Base-by-base conservation (phyloP, 139 green algal species). In the Pycnococcus provasolii region DNA sequence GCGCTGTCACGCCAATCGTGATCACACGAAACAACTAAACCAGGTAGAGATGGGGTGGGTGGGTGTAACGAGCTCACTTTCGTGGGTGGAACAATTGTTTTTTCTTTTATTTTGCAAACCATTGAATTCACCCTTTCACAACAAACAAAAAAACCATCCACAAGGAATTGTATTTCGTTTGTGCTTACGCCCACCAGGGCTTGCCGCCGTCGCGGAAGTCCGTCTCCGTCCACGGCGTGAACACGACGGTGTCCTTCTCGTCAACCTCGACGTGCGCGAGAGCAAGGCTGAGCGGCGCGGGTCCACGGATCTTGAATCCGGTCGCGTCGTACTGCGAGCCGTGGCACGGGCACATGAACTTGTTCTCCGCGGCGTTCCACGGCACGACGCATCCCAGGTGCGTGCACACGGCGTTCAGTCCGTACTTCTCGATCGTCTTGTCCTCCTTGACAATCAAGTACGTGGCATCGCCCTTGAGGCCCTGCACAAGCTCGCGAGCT, bases 341-440 rank as follows among this genome's bases (percentile, higher is more conserved):
- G 80, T 99, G 94, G 88, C 93, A 99, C 39, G 93, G 93, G 88
- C 93, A 99, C 84, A 91, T 95, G 87, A 99, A 99, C 89, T 98
- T 96, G 82, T 98, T 97, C 86, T 98, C 91, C 51, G 86, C 89
- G 77, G 89, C 55, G 64, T 95, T 91, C 91, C 91, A 99, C 11
- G 93, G 93, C n/a, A 99, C 93, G 59, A 99, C 93, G 83, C 93
- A 99, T 54, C 94, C 93, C 71, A 99, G 73, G 81, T 99, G 94
- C 42, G 94, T 99, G 94, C 94, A 99, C 59, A 99, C 90, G 58
- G 92, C 92, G 78, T 99, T 99, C 3, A 99, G 64, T 68, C 94
- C 94, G 73, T 86, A 99, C 45, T 88, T 88, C 77, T 93, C 86
- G 45, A 99, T 82, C 13, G 71, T 67, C 60, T 76, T 74, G 3